A percentile compares a stretch with the other conserved stretches of the same genome.
phyloP scores from a whole-genome alignment of 306 rosid genomes.

The Fragaria iinumae region DNA sequence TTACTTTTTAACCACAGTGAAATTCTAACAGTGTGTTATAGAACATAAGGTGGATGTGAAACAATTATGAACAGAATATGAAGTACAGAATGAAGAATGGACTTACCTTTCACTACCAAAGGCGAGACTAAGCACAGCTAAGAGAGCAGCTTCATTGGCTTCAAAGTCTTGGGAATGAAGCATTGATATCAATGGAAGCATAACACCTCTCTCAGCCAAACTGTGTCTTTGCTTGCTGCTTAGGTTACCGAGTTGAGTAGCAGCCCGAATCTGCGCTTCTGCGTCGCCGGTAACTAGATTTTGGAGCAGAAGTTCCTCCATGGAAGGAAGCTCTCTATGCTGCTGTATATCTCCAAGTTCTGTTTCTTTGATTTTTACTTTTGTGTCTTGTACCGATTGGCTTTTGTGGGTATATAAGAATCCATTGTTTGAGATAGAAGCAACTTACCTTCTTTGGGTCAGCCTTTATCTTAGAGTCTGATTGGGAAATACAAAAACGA shows the following conservation, averaged over 20 bases:
- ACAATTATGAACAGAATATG: background rate
- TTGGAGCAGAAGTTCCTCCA: slow-evolving; percentile 57
- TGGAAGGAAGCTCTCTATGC: slow-evolving; percentile 22
- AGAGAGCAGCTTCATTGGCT: slow-evolving; percentile 65
- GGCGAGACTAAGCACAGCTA: slow-evolving; percentile 69
- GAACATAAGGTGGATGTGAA: background rate
- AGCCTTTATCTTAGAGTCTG: slow-evolving; percentile 38
- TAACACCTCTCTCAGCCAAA: slow-evolving; percentile 52
- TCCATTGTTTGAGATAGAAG: slow-evolving; percentile 86
- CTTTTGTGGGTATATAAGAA: slow-evolving; percentile 52
- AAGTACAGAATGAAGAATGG: background rate
- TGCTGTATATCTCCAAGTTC: slow-evolving; percentile 17
- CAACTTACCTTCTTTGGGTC: slow-evolving; percentile 62
- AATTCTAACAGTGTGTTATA: background rate
- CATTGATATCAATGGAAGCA: slow-evolving; percentile 67
- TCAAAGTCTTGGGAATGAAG: slow-evolving; percentile 55
- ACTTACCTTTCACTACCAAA: slow-evolving; percentile 84
- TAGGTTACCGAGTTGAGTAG: slow-evolving; percentile 49
- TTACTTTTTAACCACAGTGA: background rate
- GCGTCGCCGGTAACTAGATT: slow-evolving; percentile 49
- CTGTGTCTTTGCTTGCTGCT: slow-evolving; percentile 55
- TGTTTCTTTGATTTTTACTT: background rate
- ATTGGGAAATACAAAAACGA: slow-evolving; percentile 35
- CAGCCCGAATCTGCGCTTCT: slow-evolving; percentile 57
- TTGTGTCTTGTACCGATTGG: slow-evolving; percentile 33